A percentile compares a stretch with the other conserved stretches of the same genome.
These are phyloP conservation scores for Nadsonia commutata DNA, from an alignment of 1,139 yeast genomes.

Conservation along the genomic window DNA sequence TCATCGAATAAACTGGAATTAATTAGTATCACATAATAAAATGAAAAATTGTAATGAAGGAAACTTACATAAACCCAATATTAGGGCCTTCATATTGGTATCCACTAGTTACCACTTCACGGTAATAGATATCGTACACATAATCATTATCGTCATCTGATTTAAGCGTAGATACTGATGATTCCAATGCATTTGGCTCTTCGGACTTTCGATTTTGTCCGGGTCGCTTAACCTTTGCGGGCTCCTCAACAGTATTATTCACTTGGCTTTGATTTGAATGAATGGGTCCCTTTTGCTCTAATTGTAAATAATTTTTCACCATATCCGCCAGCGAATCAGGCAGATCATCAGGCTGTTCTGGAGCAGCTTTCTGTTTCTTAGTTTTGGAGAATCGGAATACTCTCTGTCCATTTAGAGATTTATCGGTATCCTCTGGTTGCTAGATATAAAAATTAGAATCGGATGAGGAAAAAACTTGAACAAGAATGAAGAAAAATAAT, in stretches of 20 bases:
- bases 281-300: neutral
- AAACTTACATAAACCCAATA: neutral
- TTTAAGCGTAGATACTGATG: neutral
- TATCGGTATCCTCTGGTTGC: neutral
- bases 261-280: neutral
- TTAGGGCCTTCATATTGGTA: neutral
- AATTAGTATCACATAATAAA: neutral
- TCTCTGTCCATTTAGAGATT: neutral
- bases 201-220: neutral
- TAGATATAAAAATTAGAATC: neutral
- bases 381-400: neutral
- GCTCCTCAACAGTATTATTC: neutral
- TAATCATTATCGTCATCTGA: neutral
- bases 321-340: neutral
- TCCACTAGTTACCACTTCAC: neutral
- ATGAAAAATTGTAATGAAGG: neutral
- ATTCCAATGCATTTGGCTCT: neutral
- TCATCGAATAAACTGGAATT: neutral
- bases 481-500: neutral
- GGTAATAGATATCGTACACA: neutral
- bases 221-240: neutral
- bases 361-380: neutral
- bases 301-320: neutral
- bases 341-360: neutral
- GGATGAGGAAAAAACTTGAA: neutral